A percentile compares a stretch with the other conserved stretches of the same genome.
Evolutionary conservation across 2,329 filamentous ascomycete species (phyloP).

Genomic region (Alternaria angustiovoidea): DNA sequence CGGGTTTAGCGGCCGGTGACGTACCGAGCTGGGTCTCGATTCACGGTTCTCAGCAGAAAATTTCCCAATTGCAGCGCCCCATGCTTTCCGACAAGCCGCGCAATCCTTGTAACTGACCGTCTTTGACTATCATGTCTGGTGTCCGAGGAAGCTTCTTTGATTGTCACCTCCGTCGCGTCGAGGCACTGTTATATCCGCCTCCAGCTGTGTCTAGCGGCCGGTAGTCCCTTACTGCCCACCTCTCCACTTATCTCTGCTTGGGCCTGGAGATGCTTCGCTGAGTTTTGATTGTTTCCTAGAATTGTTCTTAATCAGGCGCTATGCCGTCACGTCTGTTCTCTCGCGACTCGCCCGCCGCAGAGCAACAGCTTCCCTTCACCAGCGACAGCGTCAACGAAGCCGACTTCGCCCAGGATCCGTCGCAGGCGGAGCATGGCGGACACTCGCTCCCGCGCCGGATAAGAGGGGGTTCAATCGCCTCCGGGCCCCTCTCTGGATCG

Average conservation of each 20-base stretch:
- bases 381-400: constrained; percentile 39
- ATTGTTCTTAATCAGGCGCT: constrained; percentile 6
- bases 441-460: constrained; percentile 38
- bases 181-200: constrained; percentile 2
- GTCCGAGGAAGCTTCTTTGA: neutral
- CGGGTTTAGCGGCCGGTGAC: constrained; percentile 20
- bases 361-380: constrained; percentile 45
- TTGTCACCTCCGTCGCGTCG: constrained; percentile 1
- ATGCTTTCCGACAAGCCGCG: constrained; percentile 18
- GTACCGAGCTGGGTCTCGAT: constrained; percentile 20
- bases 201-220: constrained; percentile 8
- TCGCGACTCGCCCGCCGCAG: constrained; percentile 26
- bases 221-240: constrained; percentile 4
- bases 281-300: constrained; percentile 4
- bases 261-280: constrained; percentile 11
- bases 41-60: constrained; percentile 13
- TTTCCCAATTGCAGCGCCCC: constrained; percentile 17
- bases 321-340: constrained; percentile 37
- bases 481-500: constrained; percentile 37
- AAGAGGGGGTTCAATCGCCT: constrained; percentile 34
- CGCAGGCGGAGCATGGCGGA: constrained; percentile 33
- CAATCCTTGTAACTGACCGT: constrained; percentile 7
- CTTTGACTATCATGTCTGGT: constrained; percentile 7
- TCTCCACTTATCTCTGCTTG: constrained; percentile 3
- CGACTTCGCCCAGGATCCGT: constrained; percentile 36